Evolutionary conservation across 805 yeast genomes (phyloP).

Genomic region (Candida sphagnicola): DNA sequence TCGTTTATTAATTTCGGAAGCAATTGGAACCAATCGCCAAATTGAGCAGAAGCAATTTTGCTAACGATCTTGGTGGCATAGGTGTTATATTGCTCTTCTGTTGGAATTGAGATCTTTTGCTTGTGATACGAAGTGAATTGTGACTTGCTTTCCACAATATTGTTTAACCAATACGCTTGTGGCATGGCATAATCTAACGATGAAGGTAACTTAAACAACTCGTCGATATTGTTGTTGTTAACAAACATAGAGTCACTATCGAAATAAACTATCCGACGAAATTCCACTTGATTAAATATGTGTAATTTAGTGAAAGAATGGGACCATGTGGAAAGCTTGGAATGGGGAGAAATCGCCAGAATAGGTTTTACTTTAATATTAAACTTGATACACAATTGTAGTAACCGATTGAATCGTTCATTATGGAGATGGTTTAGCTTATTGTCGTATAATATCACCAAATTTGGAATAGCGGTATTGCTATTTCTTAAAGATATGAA

Average conservation of each 20-base stretch:
- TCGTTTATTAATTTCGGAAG: slow-evolving; percentile 18
- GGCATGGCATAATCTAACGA: slow-evolving; percentile 26
- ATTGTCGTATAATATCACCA: slow-evolving; percentile 40
- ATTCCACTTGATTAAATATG: slow-evolving; percentile 47
- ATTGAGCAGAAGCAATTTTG: slow-evolving; percentile 6
- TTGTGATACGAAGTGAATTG: background rate
- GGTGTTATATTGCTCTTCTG: slow-evolving; percentile 8
- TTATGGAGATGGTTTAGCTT: slow-evolving; percentile 11
- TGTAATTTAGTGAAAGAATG: slow-evolving; percentile 53
- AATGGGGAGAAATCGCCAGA: slow-evolving; percentile 2
- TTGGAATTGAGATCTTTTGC: slow-evolving; percentile 12
- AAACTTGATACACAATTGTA: slow-evolving; percentile 11
- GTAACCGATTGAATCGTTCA: slow-evolving; percentile 11
- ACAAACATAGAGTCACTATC: slow-evolving; percentile 53
- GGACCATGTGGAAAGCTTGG: slow-evolving; percentile 37
- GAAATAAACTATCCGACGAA: slow-evolving; percentile 50
- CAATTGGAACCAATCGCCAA: slow-evolving; percentile 7
- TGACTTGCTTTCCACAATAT: slow-evolving; percentile 12
- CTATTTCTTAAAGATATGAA: slow-evolving; percentile 30
- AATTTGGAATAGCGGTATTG: slow-evolving; percentile 37
- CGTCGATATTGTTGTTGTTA: slow-evolving; percentile 18
- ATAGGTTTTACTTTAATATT: slow-evolving; percentile 26
- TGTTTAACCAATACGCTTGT: slow-evolving; percentile 34
- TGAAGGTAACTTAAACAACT: slow-evolving; percentile 24
- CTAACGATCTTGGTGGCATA: slow-evolving; percentile 11